These are phyloP conservation scores for Bifiguratus adelaidae DNA, from an alignment of 192 early-diverging fungal genomes.

Conservation along the genomic window DNA sequence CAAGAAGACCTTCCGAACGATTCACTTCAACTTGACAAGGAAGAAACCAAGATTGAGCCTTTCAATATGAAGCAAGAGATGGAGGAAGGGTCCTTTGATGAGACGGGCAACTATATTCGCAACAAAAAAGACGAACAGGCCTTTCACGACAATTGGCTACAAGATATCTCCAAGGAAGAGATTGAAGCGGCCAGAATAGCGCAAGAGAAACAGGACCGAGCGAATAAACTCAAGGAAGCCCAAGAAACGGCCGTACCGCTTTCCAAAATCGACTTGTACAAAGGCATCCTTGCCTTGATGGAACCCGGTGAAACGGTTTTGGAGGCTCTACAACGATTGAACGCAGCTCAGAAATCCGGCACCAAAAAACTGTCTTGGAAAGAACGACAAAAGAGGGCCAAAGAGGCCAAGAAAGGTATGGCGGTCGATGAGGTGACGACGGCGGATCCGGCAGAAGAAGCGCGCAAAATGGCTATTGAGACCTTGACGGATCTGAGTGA, in stretches of 20 bases:
- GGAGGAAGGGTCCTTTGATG: slow-evolving; percentile 60
- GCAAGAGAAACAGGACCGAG: slow-evolving; percentile 27
- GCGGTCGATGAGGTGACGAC: slow-evolving; percentile 2
- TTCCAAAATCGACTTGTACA: slow-evolving; percentile 42
- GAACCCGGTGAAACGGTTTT: slow-evolving; percentile 47
- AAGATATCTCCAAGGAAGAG: slow-evolving; percentile 43
- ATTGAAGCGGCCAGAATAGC: slow-evolving; percentile 43
- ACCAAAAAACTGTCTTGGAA: slow-evolving; percentile 23
- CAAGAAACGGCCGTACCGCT: slow-evolving; percentile 24
- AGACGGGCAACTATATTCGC: slow-evolving; percentile 58
- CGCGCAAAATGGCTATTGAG: slow-evolving; percentile 39
- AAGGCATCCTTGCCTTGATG: slow-evolving; percentile 44
- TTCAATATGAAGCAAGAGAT: slow-evolving; percentile 73
- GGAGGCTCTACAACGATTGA: slow-evolving; percentile 44
- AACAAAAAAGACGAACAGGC: slow-evolving; percentile 55
- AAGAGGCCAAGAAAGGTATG: slow-evolving; percentile 23
- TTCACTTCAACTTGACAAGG: slow-evolving; percentile 41
- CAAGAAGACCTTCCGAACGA: slow-evolving; percentile 35
- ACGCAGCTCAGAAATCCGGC: background rate
- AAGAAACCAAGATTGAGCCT: slow-evolving; percentile 47
- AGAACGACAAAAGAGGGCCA: slow-evolving; percentile 24
- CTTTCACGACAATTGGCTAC: slow-evolving; percentile 66
- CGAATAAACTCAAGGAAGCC: slow-evolving; percentile 31
- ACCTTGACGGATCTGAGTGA: slow-evolving; percentile 56
- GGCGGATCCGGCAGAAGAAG: slow-evolving; percentile 20